Base-by-base conservation (phyloP, 495 filamentous ascomycete species). In the Haplographium delicatum region DNA sequence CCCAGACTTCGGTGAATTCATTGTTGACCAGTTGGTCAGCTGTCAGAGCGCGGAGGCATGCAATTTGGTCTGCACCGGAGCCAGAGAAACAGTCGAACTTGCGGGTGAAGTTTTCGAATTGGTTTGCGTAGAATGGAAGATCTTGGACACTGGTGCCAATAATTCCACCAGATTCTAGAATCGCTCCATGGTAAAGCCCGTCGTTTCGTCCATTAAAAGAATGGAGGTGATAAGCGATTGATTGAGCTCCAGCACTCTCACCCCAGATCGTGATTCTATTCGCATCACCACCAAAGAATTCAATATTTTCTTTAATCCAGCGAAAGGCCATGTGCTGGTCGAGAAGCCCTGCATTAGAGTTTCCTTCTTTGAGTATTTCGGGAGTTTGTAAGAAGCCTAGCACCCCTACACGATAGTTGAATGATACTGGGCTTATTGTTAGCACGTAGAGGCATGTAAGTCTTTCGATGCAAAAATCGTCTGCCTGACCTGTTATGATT, bases 221-320 rank as follows among this genome's bases (percentile, higher is more conserved):
- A 59, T 82, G 73, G 31, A 13, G 15, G 51, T 55, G n/a, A 67
- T 71, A 27, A 74, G 75, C 50, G 72, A 70, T 1, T 74, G 72
- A 2, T 74, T 81, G 47, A 85, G 72, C 54, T 83, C 82, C 54
- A 82, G 81, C 66, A 18, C 38, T 47, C 25, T 53, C 48, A 1
- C 54, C 54, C 44, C 35, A 49, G 16, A 57, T 49, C 2, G 50
- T 48, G 10, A 57, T 37, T n/a, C 83, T 66, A 16, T 62, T 52
- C 4, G 78, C 71, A 60, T 90, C 80, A 10, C 86, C 86, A 4
- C 85, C 84, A 56, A 91, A 89, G 1, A 73, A 68, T 42, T 68
- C 65, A 51, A 89, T 87, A 56, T 88, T 71, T 50, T 80, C 72
- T 47, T 85, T 74, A 19, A 89, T 75, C 86, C 86, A 89, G 50